phyloP scores from a whole-genome alignment of 225 moss, liverwort and hornwort species.

The Asterella californica region DNA sequence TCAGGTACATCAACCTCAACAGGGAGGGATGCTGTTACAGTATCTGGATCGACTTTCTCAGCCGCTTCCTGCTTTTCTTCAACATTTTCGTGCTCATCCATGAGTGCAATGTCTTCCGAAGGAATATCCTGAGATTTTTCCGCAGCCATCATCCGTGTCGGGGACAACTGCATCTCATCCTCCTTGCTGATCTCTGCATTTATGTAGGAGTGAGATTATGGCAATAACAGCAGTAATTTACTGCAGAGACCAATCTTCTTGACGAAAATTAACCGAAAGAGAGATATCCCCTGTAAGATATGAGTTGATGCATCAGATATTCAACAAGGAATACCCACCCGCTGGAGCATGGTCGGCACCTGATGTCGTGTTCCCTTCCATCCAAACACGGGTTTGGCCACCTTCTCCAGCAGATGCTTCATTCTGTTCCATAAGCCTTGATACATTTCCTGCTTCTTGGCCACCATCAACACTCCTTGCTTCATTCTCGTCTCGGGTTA shows the following conservation, averaged over 20 bases:
- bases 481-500: constrained; percentile 3
- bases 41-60: constrained; percentile 5
- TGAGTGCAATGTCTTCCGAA: constrained; percentile 15
- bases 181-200: constrained; percentile 18
- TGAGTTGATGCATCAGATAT: not conserved
- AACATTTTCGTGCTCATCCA: constrained; percentile 8
- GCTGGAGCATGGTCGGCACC: not conserved
- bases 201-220: not conserved
- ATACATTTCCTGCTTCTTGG: constrained; percentile 9
- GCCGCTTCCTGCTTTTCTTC: not conserved
- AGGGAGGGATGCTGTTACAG: constrained; percentile 9
- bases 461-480: constrained; percentile 13
- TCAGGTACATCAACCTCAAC: constrained; percentile 3
- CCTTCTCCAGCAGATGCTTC: constrained; percentile 20
- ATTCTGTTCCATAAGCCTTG: not conserved
- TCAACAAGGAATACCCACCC: not conserved
- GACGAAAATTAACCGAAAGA: not conserved
- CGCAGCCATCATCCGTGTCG: constrained; percentile 12
- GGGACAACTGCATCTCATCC: constrained; percentile 4
- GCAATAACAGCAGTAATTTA: constrained; percentile 3
- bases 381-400: not conserved
- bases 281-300: not conserved
- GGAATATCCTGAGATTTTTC: constrained; percentile 14
- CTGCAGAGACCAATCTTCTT: not conserved
- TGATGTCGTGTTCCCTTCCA: not conserved